phyloP scores from a whole-genome alignment of 306 rosid genomes.

The Hylodesmum podocarpum region DNA sequence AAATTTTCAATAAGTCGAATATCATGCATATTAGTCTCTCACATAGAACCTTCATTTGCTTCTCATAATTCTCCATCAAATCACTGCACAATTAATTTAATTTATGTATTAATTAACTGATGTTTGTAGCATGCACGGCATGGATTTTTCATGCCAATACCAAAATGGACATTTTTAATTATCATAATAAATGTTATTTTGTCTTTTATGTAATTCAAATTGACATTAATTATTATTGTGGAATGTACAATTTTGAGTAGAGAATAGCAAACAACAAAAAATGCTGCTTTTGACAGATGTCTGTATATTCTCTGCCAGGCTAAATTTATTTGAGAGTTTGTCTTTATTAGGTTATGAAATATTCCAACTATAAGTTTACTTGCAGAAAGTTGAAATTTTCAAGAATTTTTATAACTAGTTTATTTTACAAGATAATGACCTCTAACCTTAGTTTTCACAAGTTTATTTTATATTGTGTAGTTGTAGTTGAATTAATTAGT shows the following conservation, averaged over 20 bases:
- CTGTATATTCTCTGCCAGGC: background rate
- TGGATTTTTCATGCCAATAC: no score
- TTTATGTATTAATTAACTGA: background rate
- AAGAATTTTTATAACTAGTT: background rate
- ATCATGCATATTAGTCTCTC: conserved; percentile 42
- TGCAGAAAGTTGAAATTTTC: background rate
- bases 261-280: background rate
- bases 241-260: background rate
- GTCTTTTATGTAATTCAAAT: no score
- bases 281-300: background rate
- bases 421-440: background rate
- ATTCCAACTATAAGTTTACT: background rate
- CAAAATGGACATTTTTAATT: no score
- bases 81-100: conserved; percentile 33
- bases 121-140: background rate
- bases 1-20: conserved; percentile 29
- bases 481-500: background rate
- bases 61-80: conserved; percentile 52
- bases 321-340: background rate
- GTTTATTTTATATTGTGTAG: background rate
- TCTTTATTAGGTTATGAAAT: background rate
- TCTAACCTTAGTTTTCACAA: background rate
- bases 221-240: no score
- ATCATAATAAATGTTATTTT: no score
- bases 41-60: conserved; percentile 50